phyloP scores from a whole-genome alignment of 2,329 filamentous ascomycete species.

The Calonectria crousiana region DNA sequence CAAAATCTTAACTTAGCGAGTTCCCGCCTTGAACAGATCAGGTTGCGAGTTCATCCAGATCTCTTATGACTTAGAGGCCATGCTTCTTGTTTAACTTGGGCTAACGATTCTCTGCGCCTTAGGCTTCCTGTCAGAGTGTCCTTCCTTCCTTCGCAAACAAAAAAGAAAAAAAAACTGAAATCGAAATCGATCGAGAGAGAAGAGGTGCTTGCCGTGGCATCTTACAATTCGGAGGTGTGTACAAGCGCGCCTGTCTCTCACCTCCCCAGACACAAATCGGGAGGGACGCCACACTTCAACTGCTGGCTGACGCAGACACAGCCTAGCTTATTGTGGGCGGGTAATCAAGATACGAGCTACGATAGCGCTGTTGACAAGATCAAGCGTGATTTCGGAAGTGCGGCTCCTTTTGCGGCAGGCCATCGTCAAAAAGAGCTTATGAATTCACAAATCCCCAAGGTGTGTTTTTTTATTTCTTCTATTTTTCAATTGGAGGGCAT shows the following conservation, averaged over 20 bases:
- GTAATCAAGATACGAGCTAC: constrained; percentile 22
- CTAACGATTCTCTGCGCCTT: neutral
- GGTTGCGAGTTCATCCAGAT: neutral
- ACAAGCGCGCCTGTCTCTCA: neutral
- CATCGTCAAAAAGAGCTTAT: constrained; percentile 41
- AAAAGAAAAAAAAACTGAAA: neutral
- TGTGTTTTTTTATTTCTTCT: constrained; percentile 28
- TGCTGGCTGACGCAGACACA: neutral
- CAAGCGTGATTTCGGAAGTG: neutral
- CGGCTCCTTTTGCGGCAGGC: constrained; percentile 21
- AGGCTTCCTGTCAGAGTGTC: neutral
- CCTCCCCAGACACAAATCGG: neutral
- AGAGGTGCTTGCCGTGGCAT: neutral
- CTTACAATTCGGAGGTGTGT: constrained; percentile 10
- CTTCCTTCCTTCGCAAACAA: neutral
- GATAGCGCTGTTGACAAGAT: constrained; percentile 16
- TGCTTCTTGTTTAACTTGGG: neutral
- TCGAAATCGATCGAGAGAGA: neutral
- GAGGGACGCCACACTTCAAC: neutral
- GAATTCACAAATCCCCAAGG: constrained; percentile 50
- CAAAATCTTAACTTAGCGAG: neutral
- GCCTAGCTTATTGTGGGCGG: constrained; percentile 1
- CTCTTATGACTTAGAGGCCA: neutral
- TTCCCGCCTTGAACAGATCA: neutral
- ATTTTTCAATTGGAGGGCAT: neutral